A percentile compares a stretch with the other conserved stretches of the same genome.
Evolutionary conservation across 768 basidiomycete genomes (phyloP).

Genomic region (Sistotremastrum suecicum): DNA sequence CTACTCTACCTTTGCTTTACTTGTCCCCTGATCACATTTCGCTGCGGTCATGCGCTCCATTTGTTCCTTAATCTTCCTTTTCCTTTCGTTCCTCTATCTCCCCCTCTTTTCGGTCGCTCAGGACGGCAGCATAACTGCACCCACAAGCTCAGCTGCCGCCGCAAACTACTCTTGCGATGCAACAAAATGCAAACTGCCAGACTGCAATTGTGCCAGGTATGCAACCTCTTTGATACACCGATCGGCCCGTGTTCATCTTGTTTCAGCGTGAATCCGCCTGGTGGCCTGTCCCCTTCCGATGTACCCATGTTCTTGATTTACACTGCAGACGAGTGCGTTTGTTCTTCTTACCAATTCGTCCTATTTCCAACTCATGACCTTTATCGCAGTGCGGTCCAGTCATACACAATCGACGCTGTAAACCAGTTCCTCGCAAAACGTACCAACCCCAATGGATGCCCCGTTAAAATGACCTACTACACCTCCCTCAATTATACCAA

Average conservation of each 20-base stretch:
- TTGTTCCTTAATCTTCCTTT: neutral
- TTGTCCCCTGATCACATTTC: too few species aligned
- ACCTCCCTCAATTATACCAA: constrained; percentile 62
- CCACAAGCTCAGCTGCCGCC: constrained; percentile 35
- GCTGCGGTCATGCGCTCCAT: too few species aligned
- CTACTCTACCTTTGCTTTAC: too few species aligned
- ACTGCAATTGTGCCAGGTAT: constrained; percentile 50
- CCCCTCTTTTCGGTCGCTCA: constrained; percentile 17
- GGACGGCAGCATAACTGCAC: constrained; percentile 41
- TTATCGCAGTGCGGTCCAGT: constrained; percentile 40
- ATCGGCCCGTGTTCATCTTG: too few species aligned
- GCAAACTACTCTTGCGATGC: constrained; percentile 63
- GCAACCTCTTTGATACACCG: too few species aligned
- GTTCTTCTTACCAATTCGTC: constrained; percentile 1
- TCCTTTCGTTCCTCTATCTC: constrained; percentile 7
- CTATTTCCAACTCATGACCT: neutral
- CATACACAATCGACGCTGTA: constrained; percentile 59
- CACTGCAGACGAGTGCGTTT: constrained; percentile 44
- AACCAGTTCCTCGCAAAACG: constrained; percentile 66
- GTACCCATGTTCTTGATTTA: constrained; percentile 58
- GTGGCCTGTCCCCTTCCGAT: constrained; percentile 45
- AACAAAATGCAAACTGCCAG: constrained; percentile 47
- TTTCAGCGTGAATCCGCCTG: constrained; percentile 44
- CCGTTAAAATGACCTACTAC: constrained; percentile 66
- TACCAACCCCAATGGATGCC: constrained; percentile 63